These are phyloP conservation scores for Salix brachista DNA, from an alignment of 345 rosid species.

Conservation along the genomic window DNA sequence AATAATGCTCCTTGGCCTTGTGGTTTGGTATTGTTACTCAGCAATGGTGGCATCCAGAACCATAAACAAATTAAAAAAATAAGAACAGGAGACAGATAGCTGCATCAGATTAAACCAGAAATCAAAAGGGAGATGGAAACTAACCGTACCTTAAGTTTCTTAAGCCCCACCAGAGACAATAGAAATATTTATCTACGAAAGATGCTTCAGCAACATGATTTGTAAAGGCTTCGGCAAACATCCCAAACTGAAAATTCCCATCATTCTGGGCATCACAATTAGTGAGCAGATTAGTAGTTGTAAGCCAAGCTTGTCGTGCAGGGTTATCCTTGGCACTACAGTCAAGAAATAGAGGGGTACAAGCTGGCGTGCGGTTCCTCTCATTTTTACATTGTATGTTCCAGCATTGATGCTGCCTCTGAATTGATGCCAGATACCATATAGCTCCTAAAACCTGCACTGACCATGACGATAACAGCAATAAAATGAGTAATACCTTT, in stretches of 20 bases:
- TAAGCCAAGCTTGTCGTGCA: constrained; percentile 66
- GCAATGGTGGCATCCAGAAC: neutral
- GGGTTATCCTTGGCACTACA: constrained; percentile 39
- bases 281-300: constrained; percentile 48
- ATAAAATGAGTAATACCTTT: neutral
- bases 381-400: constrained; percentile 45
- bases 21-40: no score
- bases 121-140: no score
- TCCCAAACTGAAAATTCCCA: constrained; percentile 60
- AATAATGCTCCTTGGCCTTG: no score
- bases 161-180: constrained; percentile 94
- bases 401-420: constrained; percentile 75
- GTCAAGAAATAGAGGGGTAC: constrained; percentile 58
- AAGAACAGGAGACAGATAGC: neutral
- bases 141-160: constrained; percentile 60
- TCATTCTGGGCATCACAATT: constrained; percentile 55
- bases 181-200: constrained; percentile 55
- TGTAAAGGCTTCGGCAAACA: constrained; percentile 70
- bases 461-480: neutral
- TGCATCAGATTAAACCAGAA: neutral
- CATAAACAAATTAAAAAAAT: neutral
- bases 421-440: constrained; percentile 72
- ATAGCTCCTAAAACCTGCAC: constrained; percentile 67
- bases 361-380: constrained; percentile 40
- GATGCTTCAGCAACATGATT: constrained; percentile 51